phyloP scores from a whole-genome alignment of 1,139 yeast species.

The Candida neerlandica region DNA sequence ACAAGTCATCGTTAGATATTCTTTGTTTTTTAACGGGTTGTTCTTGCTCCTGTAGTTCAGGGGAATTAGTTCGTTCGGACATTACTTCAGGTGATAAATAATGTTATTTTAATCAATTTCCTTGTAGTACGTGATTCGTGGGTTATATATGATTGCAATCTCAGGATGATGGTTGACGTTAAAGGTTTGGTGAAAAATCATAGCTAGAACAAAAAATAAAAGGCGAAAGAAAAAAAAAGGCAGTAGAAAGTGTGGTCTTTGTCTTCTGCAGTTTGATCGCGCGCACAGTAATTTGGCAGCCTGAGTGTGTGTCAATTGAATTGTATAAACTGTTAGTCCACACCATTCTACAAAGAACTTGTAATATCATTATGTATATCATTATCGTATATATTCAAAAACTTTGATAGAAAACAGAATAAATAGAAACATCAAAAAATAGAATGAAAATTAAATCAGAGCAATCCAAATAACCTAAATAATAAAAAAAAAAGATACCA shows the following conservation, averaged over 20 bases:
- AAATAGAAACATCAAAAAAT: neutral
- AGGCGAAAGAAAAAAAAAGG: neutral
- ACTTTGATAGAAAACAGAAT: neutral
- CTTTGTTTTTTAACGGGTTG: constrained; percentile 20
- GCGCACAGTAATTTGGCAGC: neutral
- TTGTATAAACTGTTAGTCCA: too few species aligned
- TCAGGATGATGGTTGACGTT: neutral
- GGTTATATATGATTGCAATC: too few species aligned
- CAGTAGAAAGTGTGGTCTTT: neutral
- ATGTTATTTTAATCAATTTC: too few species aligned
- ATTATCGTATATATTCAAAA: neutral
- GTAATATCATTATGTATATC: neutral
- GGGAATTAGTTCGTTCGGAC: neutral
- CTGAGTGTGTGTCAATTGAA: neutral
- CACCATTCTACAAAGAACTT: neutral
- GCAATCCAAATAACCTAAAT: neutral
- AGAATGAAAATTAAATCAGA: neutral
- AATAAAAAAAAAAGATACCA: neutral
- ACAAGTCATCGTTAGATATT: constrained; percentile 76
- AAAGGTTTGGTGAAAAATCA: neutral
- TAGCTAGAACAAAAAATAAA: neutral
- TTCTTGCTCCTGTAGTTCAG: neutral
- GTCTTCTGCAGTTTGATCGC: neutral
- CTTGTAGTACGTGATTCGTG: too few species aligned
- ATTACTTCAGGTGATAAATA: neutral